These are phyloP conservation scores for Chamaecrista fasciculata DNA, from an alignment of 306 rosid species.

Conservation along the genomic window DNA sequence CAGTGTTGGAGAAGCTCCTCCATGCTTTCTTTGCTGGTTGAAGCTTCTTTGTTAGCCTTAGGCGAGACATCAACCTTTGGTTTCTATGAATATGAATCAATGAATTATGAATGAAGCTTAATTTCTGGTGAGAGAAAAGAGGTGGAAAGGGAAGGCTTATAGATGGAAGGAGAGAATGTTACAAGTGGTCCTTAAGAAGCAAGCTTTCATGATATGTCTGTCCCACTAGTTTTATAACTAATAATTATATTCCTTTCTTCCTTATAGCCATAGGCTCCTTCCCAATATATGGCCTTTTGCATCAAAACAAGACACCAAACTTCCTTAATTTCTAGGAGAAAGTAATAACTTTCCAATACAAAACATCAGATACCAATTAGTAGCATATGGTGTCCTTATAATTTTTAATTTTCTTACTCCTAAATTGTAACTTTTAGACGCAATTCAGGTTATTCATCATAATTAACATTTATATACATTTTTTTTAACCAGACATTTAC, in stretches of 20 bases:
- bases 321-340: background rate
- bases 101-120: background rate
- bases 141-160: background rate
- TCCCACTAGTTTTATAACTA: slow-evolving; percentile 31
- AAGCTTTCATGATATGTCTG: slow-evolving; percentile 28
- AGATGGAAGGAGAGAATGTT: background rate
- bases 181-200: slow-evolving; percentile 21
- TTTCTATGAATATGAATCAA: background rate
- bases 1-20: slow-evolving; percentile 45
- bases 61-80: slow-evolving; percentile 38
- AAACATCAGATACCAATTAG: background rate
- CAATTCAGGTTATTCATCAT: background rate
- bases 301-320: background rate
- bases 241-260: slow-evolving; percentile 14
- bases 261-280: slow-evolving; percentile 5
- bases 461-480: too few relatives aligned
- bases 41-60: slow-evolving; percentile 49
- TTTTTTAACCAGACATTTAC: too few relatives aligned
- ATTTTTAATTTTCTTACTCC: background rate
- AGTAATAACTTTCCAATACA: background rate
- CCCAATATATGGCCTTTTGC: background rate
- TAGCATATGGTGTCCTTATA: background rate
- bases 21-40: slow-evolving; percentile 56
- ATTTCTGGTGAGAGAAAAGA: slow-evolving; percentile 12
- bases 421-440: background rate